Percentiles rank a stretch among this genome's conserved stretches.
Evolutionary conservation across 768 basidiomycete genomes (phyloP).

Genomic region (Porpolomopsis calyptriformis): DNA sequence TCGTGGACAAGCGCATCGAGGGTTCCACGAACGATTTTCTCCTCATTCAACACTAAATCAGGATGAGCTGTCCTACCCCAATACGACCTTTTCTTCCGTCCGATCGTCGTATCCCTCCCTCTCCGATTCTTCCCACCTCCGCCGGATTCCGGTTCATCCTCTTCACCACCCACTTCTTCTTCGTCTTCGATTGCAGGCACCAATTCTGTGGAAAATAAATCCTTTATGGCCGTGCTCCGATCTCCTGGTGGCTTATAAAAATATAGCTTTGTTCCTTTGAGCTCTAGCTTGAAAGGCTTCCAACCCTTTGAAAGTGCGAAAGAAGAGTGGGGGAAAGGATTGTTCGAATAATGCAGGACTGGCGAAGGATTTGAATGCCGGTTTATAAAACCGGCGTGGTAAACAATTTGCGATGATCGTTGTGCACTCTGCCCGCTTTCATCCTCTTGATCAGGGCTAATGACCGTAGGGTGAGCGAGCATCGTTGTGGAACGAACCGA

Average conservation of each 20-base stretch:
- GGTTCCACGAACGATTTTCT: conserved; percentile 50
- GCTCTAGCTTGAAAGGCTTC: conserved; percentile 78
- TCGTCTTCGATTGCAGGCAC: conserved; percentile 46
- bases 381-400: conserved; percentile 68
- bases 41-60: conserved; percentile 39
- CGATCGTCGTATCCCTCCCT: conserved; percentile 21
- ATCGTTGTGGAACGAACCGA: conserved; percentile 22
- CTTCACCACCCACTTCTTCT: conserved; percentile 22
- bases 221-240: conserved; percentile 49
- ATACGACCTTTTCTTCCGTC: conserved; percentile 56
- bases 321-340: conserved; percentile 22
- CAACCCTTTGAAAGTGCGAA: conserved; percentile 53
- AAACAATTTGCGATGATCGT: conserved; percentile 70
- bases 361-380: conserved; percentile 46
- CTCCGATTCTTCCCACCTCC: conserved; percentile 14
- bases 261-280: conserved; percentile 77
- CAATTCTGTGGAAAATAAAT: conserved; percentile 60
- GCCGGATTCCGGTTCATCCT: conserved; percentile 16
- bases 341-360: conserved; percentile 8
- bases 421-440: conserved; percentile 21
- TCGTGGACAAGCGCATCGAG: conserved; percentile 78
- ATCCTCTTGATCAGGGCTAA: conserved; percentile 30
- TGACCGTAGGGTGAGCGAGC: conserved; percentile 39
- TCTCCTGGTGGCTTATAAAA: conserved; percentile 81
- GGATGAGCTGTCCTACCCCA: conserved; percentile 75